Conservation (phyloP, 768 basidiomycete genomes). For the Ephemerocybe angulata region DNA sequence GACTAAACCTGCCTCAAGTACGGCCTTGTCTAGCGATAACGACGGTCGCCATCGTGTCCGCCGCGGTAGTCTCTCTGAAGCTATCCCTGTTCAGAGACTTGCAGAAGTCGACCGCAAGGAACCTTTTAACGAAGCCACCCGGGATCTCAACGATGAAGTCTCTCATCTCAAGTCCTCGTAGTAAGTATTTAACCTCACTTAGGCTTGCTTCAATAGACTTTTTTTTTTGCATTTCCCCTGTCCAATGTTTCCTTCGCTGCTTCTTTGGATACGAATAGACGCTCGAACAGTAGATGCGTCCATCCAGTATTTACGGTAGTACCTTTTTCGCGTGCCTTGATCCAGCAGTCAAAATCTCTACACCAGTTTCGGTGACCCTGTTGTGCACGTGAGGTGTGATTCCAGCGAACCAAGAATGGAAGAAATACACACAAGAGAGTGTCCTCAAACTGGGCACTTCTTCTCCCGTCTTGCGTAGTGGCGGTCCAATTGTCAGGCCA, state of each 20-base stretch:
- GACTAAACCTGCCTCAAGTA: background rate
- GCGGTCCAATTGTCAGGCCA: conserved; percentile 98
- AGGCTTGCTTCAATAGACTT: background rate
- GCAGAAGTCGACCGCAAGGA: conserved; percentile 55
- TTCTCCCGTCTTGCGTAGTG: conserved; percentile 84
- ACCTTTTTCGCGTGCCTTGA: background rate
- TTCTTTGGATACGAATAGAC: too few species aligned
- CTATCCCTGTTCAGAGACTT: conserved; percentile 60
- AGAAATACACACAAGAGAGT: conserved; percentile 87
- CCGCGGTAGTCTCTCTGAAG: conserved; percentile 61
- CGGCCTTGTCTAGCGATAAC: conserved; percentile 23
- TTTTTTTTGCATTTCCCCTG: background rate
- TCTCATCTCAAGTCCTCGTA: conserved; percentile 27
- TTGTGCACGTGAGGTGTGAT: conserved; percentile 5
- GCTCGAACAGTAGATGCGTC: too few species aligned
- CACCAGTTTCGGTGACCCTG: conserved; percentile 91
- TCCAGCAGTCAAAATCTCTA: conserved; percentile 78
- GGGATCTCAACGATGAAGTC: conserved; percentile 64
- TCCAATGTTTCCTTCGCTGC: background rate
- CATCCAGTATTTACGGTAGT: too few species aligned
- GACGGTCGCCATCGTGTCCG: conserved; percentile 49
- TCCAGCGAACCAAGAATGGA: too few species aligned
- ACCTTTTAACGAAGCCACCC: conserved; percentile 61
- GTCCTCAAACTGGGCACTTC: conserved; percentile 96
- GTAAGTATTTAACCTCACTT: background rate